Evolutionary conservation across 768 basidiomycete species (phyloP).

Genomic region (Multifurca ochricompacta): DNA sequence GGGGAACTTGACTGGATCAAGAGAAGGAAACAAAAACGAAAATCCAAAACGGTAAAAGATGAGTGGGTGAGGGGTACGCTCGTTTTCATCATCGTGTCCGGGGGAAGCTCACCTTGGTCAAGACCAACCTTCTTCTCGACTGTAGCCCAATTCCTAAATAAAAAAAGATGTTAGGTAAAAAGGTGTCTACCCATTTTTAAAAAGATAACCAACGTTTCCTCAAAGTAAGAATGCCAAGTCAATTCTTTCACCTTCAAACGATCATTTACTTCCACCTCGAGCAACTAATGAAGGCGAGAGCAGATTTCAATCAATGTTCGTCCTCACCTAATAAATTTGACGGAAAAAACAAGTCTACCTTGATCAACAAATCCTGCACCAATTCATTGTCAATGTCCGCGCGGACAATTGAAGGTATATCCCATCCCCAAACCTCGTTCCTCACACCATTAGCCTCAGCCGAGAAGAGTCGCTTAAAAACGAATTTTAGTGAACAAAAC

Average conservation of each 20-base stretch:
- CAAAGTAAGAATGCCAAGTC: background rate
- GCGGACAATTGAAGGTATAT: conserved; percentile 2
- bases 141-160: background rate
- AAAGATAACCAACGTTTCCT: background rate
- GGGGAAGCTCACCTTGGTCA: background rate
- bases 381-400: background rate
- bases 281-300: conserved; percentile 5
- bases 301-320: too few species aligned
- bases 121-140: background rate
- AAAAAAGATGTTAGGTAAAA: too few species aligned
- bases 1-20: background rate
- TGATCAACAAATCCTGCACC: conserved; percentile 1
- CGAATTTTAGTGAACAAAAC: too few species aligned
- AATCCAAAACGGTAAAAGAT: too few species aligned
- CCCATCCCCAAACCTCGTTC: conserved; percentile 14
- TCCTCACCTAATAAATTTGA: too few species aligned
- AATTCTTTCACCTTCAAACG: conserved; percentile 2
- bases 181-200: too few species aligned
- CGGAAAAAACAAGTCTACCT: background rate
- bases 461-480: conserved; percentile 9
- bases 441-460: background rate
- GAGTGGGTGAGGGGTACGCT: too few species aligned
- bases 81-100: background rate
- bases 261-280: background rate
- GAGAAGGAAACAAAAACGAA: too few species aligned